Base-by-base conservation (phyloP, 805 yeast genomes). In the Saccharomycopsis lassenensis region DNA sequence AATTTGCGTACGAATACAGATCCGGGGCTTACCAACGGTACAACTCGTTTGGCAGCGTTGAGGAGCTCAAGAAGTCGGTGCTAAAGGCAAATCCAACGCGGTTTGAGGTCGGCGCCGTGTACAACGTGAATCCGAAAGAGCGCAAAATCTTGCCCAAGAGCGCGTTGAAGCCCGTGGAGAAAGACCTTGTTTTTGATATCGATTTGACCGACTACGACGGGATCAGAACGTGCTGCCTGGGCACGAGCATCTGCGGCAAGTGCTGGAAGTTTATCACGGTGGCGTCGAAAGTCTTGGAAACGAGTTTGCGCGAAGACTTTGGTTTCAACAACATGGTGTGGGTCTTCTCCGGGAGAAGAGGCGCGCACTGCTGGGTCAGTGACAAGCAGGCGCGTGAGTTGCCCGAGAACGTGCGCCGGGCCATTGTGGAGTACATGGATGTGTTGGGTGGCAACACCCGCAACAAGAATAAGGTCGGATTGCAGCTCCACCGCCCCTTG, bases 291-390 rank as follows among this genome's bases (percentile, higher is more conserved):
- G 72, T 87, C 31, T 61, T 91, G 41, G 83, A 81, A 42, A 52
- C 56, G 1, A 79, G 94, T 0, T 63, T 91, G 35, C 61, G 72
- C 35, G 85, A 84, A 34, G 97, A 89, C 56, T 91, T 91, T 57
- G 97, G 95, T 1, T 87, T 83, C 55, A 61, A 74, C 41, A 77
- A 84, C 56, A 63, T 85, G 52, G 64, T 91, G 33, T 91, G 97
- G 97, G 95, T 89, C 4, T 91, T 84, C 52, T 85, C 95, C 1
- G 98, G 98, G 31, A 80, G 98, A 65, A 82, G 98, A 70, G 98
- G 98, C 57, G 94, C 93, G 11, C 98, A 91, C 65, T 93, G 97
- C 51, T 91, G 98, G 98, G 69, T 91, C 17, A 82, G 94, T 57
- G 98, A 91, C 54, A 58, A 69, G 37, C 62, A 87, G 32, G 95